A percentile compares a stretch with the other conserved stretches of the same genome.
phyloP scores from a whole-genome alignment of 192 early-diverging fungal species.

The Spinellus fusiger region DNA sequence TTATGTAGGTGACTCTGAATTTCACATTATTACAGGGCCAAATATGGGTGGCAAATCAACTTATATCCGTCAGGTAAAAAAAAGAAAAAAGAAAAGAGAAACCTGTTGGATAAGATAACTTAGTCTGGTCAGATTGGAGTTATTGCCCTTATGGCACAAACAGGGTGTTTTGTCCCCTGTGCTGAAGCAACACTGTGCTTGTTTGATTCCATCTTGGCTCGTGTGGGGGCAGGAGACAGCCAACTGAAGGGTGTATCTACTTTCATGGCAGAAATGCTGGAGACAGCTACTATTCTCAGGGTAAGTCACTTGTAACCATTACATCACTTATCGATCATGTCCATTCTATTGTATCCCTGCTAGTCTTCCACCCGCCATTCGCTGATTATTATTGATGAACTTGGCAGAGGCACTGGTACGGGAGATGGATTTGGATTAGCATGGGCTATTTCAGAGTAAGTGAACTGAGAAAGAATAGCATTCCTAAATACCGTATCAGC shows the following conservation, averaged over 20 bases:
- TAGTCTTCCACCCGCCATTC: constrained; percentile 75
- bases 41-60: constrained; percentile 99
- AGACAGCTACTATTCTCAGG: constrained; percentile 87
- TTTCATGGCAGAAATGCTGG: constrained; percentile 95
- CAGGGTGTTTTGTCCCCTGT: constrained; percentile 93
- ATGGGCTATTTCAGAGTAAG: constrained; percentile 94
- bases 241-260: constrained; percentile 92
- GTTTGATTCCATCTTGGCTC: constrained; percentile 84
- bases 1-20: constrained; percentile 50
- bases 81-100: background rate
- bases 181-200: constrained; percentile 63
- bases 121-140: constrained; percentile 89
- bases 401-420: constrained; percentile 96
- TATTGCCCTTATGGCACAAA: constrained; percentile 89
- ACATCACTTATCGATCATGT: background rate
- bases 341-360: background rate
- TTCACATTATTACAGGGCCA: constrained; percentile 92
- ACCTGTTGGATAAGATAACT: constrained; percentile 4
- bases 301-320: constrained; percentile 9
- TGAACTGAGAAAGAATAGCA: background rate
- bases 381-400: constrained; percentile 92
- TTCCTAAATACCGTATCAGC: background rate
- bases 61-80: constrained; percentile 81
- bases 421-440: constrained; percentile 97
- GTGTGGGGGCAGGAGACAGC: constrained; percentile 93